A percentile compares a stretch with the other conserved stretches of the same genome.
Conservation (phyloP, 2,329 filamentous ascomycete genomes). For the Helotiales sp. region DNA sequence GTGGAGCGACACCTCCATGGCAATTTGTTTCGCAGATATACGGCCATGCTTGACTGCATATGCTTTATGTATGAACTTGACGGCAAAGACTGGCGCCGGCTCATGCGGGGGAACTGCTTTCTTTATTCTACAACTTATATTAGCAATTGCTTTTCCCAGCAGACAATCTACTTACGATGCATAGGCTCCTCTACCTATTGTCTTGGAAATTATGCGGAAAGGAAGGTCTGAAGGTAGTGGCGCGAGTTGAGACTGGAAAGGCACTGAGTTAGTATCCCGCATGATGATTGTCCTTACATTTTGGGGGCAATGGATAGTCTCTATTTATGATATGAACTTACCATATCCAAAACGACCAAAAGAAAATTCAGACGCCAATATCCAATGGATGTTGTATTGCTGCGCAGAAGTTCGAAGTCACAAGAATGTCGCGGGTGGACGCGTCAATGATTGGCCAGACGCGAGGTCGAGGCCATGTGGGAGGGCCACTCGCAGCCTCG, state of each 20-base stretch:
- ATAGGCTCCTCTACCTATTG: conserved; percentile 94
- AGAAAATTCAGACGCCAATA: conserved; percentile 12
- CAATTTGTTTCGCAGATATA: conserved; percentile 84
- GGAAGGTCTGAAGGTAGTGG: conserved; percentile 83
- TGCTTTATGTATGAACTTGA: conserved; percentile 98
- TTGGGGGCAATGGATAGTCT: neutral
- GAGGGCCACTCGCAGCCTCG: conserved; percentile 2
- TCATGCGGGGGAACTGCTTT: conserved; percentile 79
- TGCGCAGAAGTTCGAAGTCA: conserved; percentile 30
- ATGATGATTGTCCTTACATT: neutral
- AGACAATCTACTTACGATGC: conserved; percentile 68
- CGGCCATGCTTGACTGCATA: conserved; percentile 89
- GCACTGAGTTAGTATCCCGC: conserved; percentile 30
- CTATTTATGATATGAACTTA: conserved; percentile 21
- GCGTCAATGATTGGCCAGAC: conserved; percentile 27
- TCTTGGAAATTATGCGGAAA: conserved; percentile 93
- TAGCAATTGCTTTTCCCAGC: conserved; percentile 3
- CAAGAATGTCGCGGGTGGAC: conserved; percentile 10
- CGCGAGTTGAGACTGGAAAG: conserved; percentile 80
- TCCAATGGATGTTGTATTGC: conserved; percentile 31
- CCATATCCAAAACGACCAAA: conserved; percentile 25
- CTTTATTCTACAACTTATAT: conserved; percentile 53
- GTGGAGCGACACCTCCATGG: conserved; percentile 89
- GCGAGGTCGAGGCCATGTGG: neutral
- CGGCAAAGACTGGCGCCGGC: conserved; percentile 79